These are phyloP conservation scores for Globisporangium nodosum DNA, from an alignment of 352 stramenopile species.

Conservation along the genomic window DNA sequence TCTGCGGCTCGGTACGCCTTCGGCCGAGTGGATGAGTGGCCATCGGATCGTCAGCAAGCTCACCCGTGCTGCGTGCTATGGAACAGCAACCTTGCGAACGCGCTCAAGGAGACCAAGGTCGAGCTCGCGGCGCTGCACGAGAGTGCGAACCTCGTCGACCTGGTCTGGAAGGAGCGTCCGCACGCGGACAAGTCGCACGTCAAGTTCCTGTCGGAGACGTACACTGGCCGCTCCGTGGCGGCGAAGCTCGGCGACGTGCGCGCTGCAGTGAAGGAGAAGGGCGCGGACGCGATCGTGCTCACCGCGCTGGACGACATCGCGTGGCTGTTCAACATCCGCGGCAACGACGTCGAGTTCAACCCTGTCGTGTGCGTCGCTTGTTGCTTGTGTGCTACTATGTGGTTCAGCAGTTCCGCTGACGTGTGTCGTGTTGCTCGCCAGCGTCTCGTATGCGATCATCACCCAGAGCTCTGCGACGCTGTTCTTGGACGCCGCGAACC, in stretches of 20 bases:
- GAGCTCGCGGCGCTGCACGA: constrained; percentile 73
- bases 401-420: neutral
- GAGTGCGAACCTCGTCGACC: constrained; percentile 93
- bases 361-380: constrained; percentile 91
- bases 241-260: constrained; percentile 89
- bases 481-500: constrained; percentile 87
- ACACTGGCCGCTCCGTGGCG: constrained; percentile 86
- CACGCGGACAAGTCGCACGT: constrained; percentile 71
- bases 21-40: neutral
- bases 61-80: neutral
- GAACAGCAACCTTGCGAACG: constrained; percentile 53
- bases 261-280: constrained; percentile 82
- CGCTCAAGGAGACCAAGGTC: constrained; percentile 59
- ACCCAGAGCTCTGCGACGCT: constrained; percentile 85
- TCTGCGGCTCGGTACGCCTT: constrained; percentile 55
- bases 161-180: constrained; percentile 89
- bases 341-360: constrained; percentile 96
- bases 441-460: constrained; percentile 92
- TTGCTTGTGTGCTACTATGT: neutral
- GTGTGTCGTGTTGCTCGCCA: constrained; percentile 12
- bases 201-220: constrained; percentile 90
- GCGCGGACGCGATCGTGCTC: constrained; percentile 91
- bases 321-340: constrained; percentile 98
- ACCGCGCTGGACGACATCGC: constrained; percentile 95
- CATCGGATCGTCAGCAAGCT: neutral